Conservation (phyloP, 1,284 basidiomycete genomes). For the Pseudomicrostroma phylloplanum region DNA sequence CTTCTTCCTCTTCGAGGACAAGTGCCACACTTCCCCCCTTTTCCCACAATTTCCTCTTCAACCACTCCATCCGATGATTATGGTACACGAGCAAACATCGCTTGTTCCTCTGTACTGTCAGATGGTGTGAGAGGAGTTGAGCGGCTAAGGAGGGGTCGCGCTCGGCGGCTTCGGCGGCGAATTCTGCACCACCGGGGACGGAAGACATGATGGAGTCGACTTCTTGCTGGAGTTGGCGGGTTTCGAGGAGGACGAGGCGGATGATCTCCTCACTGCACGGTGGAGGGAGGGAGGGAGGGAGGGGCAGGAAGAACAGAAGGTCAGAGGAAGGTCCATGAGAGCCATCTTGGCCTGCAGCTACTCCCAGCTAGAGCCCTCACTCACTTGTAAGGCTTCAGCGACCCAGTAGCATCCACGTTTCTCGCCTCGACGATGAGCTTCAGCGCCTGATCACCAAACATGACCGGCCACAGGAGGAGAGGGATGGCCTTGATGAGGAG, state of each 20-base stretch:
- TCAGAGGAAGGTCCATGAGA: neutral
- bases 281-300: neutral
- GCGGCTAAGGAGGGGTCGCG: slow-evolving; percentile 56
- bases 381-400: slow-evolving; percentile 78
- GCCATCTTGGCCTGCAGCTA: neutral
- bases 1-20: slow-evolving; percentile 60
- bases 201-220: slow-evolving; percentile 53
- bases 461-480: slow-evolving; percentile 20
- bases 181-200: slow-evolving; percentile 52
- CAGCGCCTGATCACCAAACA: slow-evolving; percentile 72
- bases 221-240: slow-evolving; percentile 67
- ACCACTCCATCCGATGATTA: slow-evolving; percentile 69
- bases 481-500: too few species aligned
- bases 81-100: slow-evolving; percentile 89
- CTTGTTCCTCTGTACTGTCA: slow-evolving; percentile 81
- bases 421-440: slow-evolving; percentile 80
- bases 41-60: slow-evolving; percentile 83
- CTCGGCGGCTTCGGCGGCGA: slow-evolving; percentile 50
- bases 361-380: too few species aligned
- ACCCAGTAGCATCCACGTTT: slow-evolving; percentile 71
- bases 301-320: neutral
- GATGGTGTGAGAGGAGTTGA: slow-evolving; percentile 75
- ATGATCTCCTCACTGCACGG: slow-evolving; percentile 64
- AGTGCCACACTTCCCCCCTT: slow-evolving; percentile 82
- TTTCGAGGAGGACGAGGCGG: slow-evolving; percentile 78